phyloP scores from a whole-genome alignment of 2,329 filamentous ascomycete species.

The Diaporthe sp. region DNA sequence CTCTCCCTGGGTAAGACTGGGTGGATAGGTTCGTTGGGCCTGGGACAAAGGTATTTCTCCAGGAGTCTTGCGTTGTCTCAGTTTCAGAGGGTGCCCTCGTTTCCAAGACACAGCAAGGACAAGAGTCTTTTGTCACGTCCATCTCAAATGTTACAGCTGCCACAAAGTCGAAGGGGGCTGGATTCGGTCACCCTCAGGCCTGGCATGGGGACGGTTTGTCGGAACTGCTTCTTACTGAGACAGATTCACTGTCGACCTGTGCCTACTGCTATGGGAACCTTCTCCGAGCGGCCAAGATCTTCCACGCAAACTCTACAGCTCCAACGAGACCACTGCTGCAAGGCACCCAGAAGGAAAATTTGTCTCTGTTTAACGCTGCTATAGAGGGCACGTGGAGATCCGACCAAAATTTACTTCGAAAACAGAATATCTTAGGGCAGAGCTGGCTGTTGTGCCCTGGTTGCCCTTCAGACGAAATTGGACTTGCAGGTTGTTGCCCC shows the following conservation, averaged over 20 bases:
- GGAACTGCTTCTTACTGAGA: neutral
- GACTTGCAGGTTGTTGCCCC: slow-evolving; percentile 10
- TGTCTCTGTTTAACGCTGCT: neutral
- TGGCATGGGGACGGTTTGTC: neutral
- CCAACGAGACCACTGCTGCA: neutral
- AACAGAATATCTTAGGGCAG: neutral
- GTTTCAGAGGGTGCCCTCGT: neutral
- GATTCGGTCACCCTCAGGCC: neutral
- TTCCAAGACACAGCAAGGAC: neutral
- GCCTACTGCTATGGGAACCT: neutral
- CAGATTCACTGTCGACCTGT: neutral
- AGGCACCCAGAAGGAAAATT: neutral
- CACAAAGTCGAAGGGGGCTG: neutral
- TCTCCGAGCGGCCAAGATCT: neutral
- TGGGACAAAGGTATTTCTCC: neutral
- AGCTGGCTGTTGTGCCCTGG: slow-evolving; percentile 6
- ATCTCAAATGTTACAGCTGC: neutral
- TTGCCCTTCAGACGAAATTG: neutral
- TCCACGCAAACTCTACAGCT: neutral
- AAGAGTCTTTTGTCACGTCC: neutral
- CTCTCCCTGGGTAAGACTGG: neutral
- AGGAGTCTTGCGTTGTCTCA: neutral
- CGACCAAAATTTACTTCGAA: neutral
- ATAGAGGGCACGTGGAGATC: neutral
- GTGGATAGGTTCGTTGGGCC: neutral